Evolutionary conservation across 1,284 basidiomycete genomes (phyloP).

Genomic region (Ustilago hordei): DNA sequence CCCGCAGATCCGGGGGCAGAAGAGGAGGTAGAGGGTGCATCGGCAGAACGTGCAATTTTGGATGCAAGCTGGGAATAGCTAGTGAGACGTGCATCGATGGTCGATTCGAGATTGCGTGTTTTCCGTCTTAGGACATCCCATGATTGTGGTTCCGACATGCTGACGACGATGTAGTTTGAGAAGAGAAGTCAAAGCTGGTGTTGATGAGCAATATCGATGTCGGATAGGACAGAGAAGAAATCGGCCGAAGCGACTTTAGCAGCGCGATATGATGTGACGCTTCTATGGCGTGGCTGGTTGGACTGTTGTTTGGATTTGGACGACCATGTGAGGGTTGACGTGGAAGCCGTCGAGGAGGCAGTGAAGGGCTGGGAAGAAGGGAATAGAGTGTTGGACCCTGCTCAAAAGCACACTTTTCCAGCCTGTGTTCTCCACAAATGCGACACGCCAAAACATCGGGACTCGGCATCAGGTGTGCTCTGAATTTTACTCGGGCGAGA

Average conservation of each 20-base stretch:
- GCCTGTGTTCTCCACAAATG: not conserved
- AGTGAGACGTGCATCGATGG: slow-evolving; percentile 89
- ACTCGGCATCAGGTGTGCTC: not conserved
- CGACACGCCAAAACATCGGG: not conserved
- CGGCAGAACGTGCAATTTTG: slow-evolving; percentile 74
- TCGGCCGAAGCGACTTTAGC: too few relatives aligned
- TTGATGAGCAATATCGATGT: not conserved
- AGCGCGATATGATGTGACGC: too few relatives aligned
- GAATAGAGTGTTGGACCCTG: not conserved
- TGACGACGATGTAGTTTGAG: slow-evolving; percentile 22
- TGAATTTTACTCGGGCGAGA: not conserved
- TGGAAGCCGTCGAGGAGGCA: not conserved
- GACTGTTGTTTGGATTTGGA: too few relatives aligned
- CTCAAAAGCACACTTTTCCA: not conserved
- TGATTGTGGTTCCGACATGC: slow-evolving; percentile 13
- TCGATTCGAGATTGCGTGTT: slow-evolving; percentile 87
- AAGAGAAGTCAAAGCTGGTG: too few relatives aligned
- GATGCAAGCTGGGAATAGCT: slow-evolving; percentile 87
- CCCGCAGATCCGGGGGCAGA: not conserved
- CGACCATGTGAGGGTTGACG: not conserved
- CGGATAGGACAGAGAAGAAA: not conserved
- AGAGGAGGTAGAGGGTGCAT: slow-evolving; percentile 20
- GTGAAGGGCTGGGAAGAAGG: not conserved
- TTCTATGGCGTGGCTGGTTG: too few relatives aligned
- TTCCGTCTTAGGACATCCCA: slow-evolving; percentile 78